phyloP scores from a whole-genome alignment of 306 rosid species.

The Cicer judaicum region DNA sequence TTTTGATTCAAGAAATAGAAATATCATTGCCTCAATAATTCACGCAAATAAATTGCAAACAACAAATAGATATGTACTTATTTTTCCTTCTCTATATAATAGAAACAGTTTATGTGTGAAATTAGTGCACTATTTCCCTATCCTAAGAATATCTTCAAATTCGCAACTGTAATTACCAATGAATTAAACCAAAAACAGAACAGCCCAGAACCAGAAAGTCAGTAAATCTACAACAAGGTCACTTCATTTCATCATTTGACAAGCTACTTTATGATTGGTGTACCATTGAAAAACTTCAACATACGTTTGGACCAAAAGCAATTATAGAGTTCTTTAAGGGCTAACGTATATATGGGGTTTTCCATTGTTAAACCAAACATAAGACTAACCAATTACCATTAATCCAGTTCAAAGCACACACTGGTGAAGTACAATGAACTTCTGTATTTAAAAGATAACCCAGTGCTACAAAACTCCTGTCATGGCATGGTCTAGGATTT shows the following conservation, averaged over 20 bases:
- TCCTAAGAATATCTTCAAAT: not conserved
- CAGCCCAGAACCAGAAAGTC: conserved; percentile 13
- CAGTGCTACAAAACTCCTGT: not conserved
- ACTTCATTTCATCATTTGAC: not conserved
- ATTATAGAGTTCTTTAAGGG: not conserved
- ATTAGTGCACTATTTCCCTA: not conserved
- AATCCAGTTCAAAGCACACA: conserved; percentile 12
- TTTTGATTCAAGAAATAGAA: no score
- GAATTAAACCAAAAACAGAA: conserved; percentile 22
- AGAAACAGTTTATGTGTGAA: conserved; percentile 30
- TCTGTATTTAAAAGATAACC: not conserved
- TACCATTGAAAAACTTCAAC: not conserved
- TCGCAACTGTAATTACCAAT: conserved; percentile 10
- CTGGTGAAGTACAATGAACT: conserved; percentile 7
- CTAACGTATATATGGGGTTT: not conserved
- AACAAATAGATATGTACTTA: not conserved
- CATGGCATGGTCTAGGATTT: not conserved
- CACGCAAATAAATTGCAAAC: not conserved
- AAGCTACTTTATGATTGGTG: not conserved
- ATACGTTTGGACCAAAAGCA: not conserved
- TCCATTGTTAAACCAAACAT: conserved; percentile 7
- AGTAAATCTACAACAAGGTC: conserved; percentile 15
- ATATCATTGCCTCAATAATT: no score
- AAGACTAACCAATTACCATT: not conserved
- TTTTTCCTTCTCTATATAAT: conserved; percentile 4